Evolutionary conservation across 805 yeast species (phyloP), one percentile per base, ranked within the genome.

Genomic region (Vanderwaltozyma verrucispora): DNA sequence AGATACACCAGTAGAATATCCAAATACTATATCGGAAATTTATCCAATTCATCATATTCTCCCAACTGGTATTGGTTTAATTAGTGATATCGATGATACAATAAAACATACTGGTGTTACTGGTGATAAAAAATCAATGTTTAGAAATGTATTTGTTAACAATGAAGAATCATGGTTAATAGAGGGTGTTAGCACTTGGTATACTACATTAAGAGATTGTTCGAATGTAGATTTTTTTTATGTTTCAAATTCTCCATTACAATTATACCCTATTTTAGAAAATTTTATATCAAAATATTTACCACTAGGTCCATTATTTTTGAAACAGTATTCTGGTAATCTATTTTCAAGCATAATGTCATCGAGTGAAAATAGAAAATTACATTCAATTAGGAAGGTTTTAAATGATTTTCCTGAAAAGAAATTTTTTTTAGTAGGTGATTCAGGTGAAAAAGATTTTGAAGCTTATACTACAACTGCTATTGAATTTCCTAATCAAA

Each of bases 221-320:
- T 60, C 51, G 29, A 54, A 68, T 11, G 69, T 77, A 3, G 65
- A 75, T n/a, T 75, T 89, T 51, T 95, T 88, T 56, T 94, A 89
- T 56, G 97, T 94, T 2, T 88, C 96, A 7, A 92, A 94, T 60
- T 78, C 94, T 1, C 99, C 99, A 0, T 83, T 94, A 76, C 97
- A 92, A 58, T 62, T 92, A 18, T 87, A 69, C 55, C 69, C 75
- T 15, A 71, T 83, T 14, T 32, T 56, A 28, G 43, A 51, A 15
- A 37, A 36, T 11, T 60, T 50, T 37, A 46, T 59, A 13, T 32
- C 48, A 3, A 48, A 48, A 14, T 65, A 70, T 5, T 71, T 85
- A 31, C 98, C 98, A 0, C 49, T 54, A 1, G 95, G 95, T 5
- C 81, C 95, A 0, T 65, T 92, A 39, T 94, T 88, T 56, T 68